These are phyloP conservation scores for Anthracocystis walkeri DNA, from an alignment of 1,284 basidiomycete genomes.

Conservation along the genomic window DNA sequence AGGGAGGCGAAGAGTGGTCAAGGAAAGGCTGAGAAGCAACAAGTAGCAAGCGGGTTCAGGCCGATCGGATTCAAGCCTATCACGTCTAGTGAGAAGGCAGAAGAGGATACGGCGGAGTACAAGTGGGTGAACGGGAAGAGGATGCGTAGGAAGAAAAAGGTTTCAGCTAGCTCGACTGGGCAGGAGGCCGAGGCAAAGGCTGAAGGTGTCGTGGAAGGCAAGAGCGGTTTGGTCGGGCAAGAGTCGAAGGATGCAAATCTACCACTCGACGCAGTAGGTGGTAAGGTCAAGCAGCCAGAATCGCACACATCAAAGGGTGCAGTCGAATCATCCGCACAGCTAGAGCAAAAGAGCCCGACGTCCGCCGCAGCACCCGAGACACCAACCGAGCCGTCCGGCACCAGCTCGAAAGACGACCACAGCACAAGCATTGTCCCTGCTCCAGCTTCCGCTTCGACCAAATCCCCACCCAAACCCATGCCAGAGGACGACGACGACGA, in stretches of 20 bases:
- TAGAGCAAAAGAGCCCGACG: background rate
- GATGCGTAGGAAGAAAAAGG: conserved; percentile 72
- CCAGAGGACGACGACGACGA: conserved; percentile 48
- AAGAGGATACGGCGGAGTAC: conserved; percentile 70
- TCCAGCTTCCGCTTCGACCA: background rate
- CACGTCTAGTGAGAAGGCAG: conserved; percentile 70
- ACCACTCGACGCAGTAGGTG: background rate
- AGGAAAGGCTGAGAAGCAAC: too few relatives aligned
- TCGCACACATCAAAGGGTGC: background rate
- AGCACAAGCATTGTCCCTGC: background rate
- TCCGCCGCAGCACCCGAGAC: background rate
- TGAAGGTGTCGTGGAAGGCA: background rate
- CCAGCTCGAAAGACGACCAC: background rate
- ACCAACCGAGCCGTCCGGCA: background rate
- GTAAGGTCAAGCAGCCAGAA: background rate
- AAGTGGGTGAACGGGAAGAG: conserved; percentile 69
- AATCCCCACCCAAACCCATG: background rate
- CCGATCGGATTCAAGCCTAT: conserved; percentile 80
- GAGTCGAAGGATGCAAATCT: background rate
- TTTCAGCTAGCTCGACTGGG: conserved; percentile 2
- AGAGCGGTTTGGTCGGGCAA: background rate
- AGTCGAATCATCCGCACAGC: background rate
- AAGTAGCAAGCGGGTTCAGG: conserved; percentile 63
- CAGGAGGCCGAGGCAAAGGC: background rate
- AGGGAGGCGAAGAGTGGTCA: conserved; percentile 55